These are phyloP conservation scores for Syncephalastrum racemosum DNA, from an alignment of 371 early-diverging fungal genomes.

Conservation along the genomic window DNA sequence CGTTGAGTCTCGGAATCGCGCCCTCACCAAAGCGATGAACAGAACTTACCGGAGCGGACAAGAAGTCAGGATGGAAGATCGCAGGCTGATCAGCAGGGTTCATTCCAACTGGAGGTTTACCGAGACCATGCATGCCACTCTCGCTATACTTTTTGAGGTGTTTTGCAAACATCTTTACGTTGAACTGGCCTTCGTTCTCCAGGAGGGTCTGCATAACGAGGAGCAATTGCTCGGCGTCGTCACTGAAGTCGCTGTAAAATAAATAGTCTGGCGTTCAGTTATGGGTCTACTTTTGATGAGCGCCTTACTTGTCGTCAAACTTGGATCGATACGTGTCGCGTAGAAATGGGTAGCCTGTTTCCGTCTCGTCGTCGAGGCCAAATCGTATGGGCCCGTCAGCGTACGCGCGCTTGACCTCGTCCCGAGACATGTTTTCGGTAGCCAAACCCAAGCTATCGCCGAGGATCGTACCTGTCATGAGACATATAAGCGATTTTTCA, in stretches of 20 bases:
- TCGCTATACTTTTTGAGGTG: conserved; percentile 49
- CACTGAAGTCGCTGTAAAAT: conserved; percentile 58
- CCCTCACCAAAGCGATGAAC: background rate
- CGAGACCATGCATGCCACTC: conserved; percentile 51
- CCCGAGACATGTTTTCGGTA: conserved; percentile 63
- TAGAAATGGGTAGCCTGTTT: conserved; percentile 30
- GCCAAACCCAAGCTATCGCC: conserved; percentile 73
- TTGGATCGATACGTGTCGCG: conserved; percentile 34
- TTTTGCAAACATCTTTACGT: conserved; percentile 49
- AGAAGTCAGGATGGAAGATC: conserved; percentile 43
- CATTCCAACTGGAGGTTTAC: conserved; percentile 56
- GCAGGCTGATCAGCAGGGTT: conserved; percentile 56
- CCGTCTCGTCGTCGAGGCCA: conserved; percentile 42
- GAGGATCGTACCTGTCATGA: conserved; percentile 56
- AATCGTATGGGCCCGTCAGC: conserved; percentile 62
- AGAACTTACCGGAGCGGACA: conserved; percentile 28
- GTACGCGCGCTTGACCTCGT: conserved; percentile 42
- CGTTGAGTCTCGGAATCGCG: no score
- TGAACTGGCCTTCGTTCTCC: conserved; percentile 51
- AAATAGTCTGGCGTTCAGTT: background rate
- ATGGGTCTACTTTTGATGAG: background rate
- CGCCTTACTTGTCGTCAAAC: conserved; percentile 47
- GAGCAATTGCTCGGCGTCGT: conserved; percentile 68
- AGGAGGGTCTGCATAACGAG: conserved; percentile 56
- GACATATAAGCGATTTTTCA: background rate